Base-by-base conservation (phyloP, 306 rosid species). In the Vigna trinervia region DNA sequence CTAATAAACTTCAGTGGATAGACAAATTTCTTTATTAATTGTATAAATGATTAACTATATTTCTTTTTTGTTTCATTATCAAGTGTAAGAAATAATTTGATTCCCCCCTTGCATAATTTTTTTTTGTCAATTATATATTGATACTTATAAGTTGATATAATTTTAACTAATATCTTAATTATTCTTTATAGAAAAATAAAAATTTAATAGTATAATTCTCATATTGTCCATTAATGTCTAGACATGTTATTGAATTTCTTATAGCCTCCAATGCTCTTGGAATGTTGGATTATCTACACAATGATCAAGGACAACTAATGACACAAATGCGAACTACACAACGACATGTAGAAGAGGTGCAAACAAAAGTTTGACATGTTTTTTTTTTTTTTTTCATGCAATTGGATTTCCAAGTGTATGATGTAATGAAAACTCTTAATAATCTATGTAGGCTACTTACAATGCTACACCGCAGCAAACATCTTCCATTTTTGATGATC, bases 281-380 rank as follows among this genome's bases (percentile, higher is more conserved):
- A 76, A 73, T 86, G 82, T 67, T 83, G 78, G 94, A 88, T 58
- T 84, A 79, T 74, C 85, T 73, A 76, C 78, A 71, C 48, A 34
- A 53, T 11, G 90, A 86, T 48, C 84, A 84, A 1, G 88, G 84
- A 63, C 92, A 82, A 71, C 71, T 84, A 23, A 60, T 74, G 81
- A 90, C 86, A 83, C 87, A 89, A 12, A 67, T 90, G 78, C 87
- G 88, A 17, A 28, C 91, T 26, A 68, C 84, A 72, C 89, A 80
- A 64, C 77, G 87, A 64, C 74, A 87, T 73, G 80, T 65, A 66
- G 94, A 87, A 1, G 90, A 82, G 91, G 94, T 88, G 84, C 45
- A 38, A 59, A 56, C n/a, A n/a, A 39, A 22, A 57, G 43, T 12
- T 4, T 70, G 23, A 70, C 68, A 20, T 30, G 20, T 69, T 75